Percentiles rank a stretch among this genome's conserved stretches.
Evolutionary conservation across 208 protist species (phyloP).

Genomic region (Crithidia brevicula): DNA sequence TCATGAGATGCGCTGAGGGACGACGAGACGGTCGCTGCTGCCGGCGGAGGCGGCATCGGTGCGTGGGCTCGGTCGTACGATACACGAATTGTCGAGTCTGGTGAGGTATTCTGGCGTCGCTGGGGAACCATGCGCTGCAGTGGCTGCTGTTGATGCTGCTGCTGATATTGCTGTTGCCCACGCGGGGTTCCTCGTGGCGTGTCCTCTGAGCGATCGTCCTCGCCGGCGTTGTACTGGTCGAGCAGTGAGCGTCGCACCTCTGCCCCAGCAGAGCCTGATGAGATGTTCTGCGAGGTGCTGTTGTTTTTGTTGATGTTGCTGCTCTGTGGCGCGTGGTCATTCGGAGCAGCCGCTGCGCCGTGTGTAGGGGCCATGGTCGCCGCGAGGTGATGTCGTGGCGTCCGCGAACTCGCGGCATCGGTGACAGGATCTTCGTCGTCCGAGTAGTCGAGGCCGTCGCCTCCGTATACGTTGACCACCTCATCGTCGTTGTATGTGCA

Average conservation of each 20-base stretch:
- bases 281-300: neutral
- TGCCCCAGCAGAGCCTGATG: neutral
- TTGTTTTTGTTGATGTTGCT: neutral
- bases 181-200: neutral
- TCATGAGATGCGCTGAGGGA: no score
- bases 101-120: neutral
- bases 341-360: neutral
- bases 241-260: slow-evolving; percentile 16
- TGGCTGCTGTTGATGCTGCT: neutral
- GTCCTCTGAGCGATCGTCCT: neutral
- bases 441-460: neutral
- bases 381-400: neutral
- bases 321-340: neutral
- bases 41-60: neutral
- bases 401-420: slow-evolving; percentile 6
- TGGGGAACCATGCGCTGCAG: no score
- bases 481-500: neutral
- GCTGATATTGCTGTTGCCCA: neutral
- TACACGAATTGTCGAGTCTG: neutral
- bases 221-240: slow-evolving; percentile 7
- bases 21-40: neutral
- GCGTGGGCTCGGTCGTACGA: neutral
- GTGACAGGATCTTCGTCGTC: slow-evolving; percentile 8
- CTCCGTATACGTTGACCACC: neutral
- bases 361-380: neutral